Evolutionary conservation across 768 basidiomycete genomes (phyloP).

Genomic region (Hypholoma fasciculare): DNA sequence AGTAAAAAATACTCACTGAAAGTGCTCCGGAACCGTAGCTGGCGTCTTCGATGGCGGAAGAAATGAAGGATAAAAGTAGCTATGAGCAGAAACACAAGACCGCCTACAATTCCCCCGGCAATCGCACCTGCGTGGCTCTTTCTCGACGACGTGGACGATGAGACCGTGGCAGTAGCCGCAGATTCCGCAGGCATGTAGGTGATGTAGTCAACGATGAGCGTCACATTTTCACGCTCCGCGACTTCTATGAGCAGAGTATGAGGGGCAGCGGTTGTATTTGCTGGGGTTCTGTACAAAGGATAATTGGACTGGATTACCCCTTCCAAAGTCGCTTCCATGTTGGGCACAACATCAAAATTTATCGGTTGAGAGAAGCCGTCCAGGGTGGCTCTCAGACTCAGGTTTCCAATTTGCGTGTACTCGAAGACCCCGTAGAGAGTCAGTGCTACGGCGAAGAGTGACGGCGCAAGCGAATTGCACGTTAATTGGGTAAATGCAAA

Average conservation of each 20-base stretch:
- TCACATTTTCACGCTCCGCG: background rate
- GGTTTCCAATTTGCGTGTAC: background rate
- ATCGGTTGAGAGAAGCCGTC: background rate
- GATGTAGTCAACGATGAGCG: background rate
- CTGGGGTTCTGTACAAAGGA: background rate
- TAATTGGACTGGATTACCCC: background rate
- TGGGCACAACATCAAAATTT: background rate
- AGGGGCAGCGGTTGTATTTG: background rate
- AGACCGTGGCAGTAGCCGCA: background rate
- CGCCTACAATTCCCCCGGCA: background rate
- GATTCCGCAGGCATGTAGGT: background rate
- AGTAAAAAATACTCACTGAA: background rate
- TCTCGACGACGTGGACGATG: background rate
- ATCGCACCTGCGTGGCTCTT: background rate
- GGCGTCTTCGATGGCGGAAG: background rate
- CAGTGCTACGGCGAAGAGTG: background rate
- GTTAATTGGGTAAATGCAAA: too few relatives aligned
- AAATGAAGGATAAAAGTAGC: background rate
- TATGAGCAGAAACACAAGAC: background rate
- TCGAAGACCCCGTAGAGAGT: background rate
- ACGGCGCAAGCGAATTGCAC: too few relatives aligned
- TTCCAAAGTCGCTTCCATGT: background rate
- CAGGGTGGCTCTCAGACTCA: background rate
- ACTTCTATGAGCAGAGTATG: background rate
- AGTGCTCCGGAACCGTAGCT: background rate